These are phyloP conservation scores for Penicillium sp. DNA, from an alignment of 2,329 filamentous ascomycete genomes.

Conservation along the genomic window DNA sequence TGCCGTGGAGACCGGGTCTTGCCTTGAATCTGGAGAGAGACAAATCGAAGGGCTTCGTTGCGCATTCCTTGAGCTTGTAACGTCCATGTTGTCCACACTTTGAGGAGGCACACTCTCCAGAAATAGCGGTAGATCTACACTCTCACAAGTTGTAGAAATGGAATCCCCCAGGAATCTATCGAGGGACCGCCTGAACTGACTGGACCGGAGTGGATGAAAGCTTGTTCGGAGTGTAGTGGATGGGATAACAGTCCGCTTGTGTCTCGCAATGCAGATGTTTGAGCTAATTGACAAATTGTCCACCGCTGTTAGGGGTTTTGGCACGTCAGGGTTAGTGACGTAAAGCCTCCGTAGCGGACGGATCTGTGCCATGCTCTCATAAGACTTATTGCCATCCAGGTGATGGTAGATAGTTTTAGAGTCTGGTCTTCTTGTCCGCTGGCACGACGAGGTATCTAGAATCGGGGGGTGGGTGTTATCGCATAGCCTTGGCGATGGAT, in stretches of 20 bases:
- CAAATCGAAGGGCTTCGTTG: background rate
- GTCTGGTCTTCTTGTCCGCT: background rate
- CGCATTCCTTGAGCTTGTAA: background rate
- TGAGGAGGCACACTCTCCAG: background rate
- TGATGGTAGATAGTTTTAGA: background rate
- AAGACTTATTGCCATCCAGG: background rate
- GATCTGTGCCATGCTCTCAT: conserved; percentile 1
- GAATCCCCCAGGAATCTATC: background rate
- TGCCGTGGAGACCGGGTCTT: background rate
- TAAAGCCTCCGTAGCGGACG: background rate
- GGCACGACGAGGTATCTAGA: background rate
- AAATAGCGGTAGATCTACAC: background rate
- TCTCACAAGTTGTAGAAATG: background rate
- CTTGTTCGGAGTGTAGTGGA: no score
- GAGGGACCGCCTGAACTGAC: background rate
- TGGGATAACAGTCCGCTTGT: background rate
- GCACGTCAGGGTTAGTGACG: background rate
- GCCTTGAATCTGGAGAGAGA: background rate
- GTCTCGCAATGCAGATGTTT: background rate
- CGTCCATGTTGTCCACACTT: background rate
- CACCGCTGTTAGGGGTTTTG: no score
- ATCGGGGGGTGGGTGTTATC: background rate
- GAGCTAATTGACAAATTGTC: background rate
- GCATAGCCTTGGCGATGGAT: background rate
- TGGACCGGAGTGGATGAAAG: background rate